Evolutionary conservation across 2,329 filamentous ascomycete species (phyloP).

Genomic region (Coniochaeta prunicola): DNA sequence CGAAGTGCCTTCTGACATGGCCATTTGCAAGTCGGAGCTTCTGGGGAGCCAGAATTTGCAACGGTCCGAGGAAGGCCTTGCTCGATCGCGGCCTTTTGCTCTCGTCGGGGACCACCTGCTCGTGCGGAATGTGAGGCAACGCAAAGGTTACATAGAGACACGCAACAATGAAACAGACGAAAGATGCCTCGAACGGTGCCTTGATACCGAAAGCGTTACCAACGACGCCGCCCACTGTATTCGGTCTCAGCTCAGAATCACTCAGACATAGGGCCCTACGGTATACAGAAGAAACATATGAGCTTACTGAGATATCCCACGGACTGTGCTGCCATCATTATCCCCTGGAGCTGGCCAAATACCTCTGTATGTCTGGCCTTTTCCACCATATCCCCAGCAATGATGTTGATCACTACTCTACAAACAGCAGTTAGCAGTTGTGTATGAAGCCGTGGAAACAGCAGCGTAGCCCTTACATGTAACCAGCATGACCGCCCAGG

Average conservation of each 20-base stretch:
- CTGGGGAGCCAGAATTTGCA: slow-evolving; percentile 54
- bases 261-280: too few relatives aligned
- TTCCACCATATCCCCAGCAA: slow-evolving; percentile 57
- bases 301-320: slow-evolving; percentile 50
- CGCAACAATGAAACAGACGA: slow-evolving; percentile 45
- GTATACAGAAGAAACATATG: not conserved
- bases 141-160: slow-evolving; percentile 32
- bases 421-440: too few relatives aligned
- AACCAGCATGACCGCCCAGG: slow-evolving; percentile 62
- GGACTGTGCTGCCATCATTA: slow-evolving; percentile 59
- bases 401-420: slow-evolving; percentile 60
- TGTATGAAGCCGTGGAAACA: too few relatives aligned
- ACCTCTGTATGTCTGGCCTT: slow-evolving; percentile 53
- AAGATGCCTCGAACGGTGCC: slow-evolving; percentile 57
- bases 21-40: slow-evolving; percentile 45
- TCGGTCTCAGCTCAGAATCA: not conserved
- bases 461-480: too few relatives aligned
- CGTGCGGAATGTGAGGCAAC: slow-evolving; percentile 46
- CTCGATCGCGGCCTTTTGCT: slow-evolving; percentile 19
- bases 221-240: slow-evolving; percentile 51
- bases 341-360: slow-evolving; percentile 59
- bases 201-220: slow-evolving; percentile 57
- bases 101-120: too few relatives aligned
- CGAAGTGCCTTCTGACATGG: slow-evolving; percentile 45
- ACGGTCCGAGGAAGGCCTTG: slow-evolving; percentile 53